Evolutionary conservation across 1,284 basidiomycete genomes (phyloP).

Genomic region (Xanthoconium separans): DNA sequence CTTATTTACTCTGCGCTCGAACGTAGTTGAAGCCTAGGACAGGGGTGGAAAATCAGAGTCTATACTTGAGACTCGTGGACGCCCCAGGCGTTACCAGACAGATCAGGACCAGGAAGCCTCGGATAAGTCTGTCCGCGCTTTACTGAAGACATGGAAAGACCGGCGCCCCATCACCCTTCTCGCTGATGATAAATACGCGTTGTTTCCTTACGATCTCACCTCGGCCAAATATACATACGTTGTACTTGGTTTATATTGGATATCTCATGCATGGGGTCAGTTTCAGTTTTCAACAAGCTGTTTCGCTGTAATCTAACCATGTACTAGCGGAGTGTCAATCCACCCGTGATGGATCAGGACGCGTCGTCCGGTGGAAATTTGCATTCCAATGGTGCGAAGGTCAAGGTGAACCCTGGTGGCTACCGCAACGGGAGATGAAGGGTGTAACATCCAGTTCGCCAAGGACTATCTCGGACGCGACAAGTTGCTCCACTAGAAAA

Average conservation of each 20-base stretch:
- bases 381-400: constrained; percentile 76
- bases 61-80: constrained; percentile 38
- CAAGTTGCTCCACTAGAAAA: not conserved
- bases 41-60: constrained; percentile 72
- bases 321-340: constrained; percentile 61
- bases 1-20: not conserved
- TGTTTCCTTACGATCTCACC: constrained; percentile 67
- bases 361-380: constrained; percentile 72
- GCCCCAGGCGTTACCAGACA: constrained; percentile 37
- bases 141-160: constrained; percentile 53
- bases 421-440: constrained; percentile 3
- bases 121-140: constrained; percentile 67
- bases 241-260: constrained; percentile 71
- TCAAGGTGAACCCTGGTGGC: constrained; percentile 48
- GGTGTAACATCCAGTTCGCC: not conserved
- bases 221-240: constrained; percentile 57
- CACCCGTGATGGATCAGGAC: constrained; percentile 42
- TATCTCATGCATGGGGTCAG: constrained; percentile 72
- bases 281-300: constrained; percentile 34
- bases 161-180: constrained; percentile 61
- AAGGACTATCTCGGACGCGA: not conserved
- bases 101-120: constrained; percentile 62
- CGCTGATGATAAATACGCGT: constrained; percentile 66
- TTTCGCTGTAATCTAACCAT: constrained; percentile 17
- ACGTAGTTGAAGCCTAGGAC: constrained; percentile 1